Conservation (phyloP, 2,329 filamentous ascomycete species). For the Didymella exigua region DNA sequence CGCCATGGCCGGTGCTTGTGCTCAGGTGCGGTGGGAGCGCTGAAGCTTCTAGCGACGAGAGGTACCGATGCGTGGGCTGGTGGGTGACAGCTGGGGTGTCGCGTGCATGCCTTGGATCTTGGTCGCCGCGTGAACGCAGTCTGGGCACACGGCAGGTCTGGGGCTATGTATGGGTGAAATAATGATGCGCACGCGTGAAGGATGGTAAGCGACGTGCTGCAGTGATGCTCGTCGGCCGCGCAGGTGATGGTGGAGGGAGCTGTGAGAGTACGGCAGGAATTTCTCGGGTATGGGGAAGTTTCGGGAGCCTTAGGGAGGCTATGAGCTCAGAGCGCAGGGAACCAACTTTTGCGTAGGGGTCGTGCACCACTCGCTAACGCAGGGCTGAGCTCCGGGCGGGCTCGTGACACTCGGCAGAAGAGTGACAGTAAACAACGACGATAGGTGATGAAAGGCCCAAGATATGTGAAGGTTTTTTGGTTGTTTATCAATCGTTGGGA, state of each 20-base stretch:
- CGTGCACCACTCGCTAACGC: constrained; percentile 18
- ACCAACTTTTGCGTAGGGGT: constrained; percentile 30
- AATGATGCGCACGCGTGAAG: constrained; percentile 11
- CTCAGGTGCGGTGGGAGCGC: constrained; percentile 18
- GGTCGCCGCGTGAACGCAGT: constrained; percentile 43
- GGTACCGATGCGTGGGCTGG: constrained; percentile 21
- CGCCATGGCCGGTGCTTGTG: constrained; percentile 68
- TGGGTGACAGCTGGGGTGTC: constrained; percentile 38
- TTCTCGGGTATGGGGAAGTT: constrained; percentile 30
- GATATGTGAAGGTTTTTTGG: not conserved
- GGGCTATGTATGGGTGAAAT: constrained; percentile 16
- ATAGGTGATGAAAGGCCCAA: constrained; percentile 4
- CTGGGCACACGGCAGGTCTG: constrained; percentile 18
- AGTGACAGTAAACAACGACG: constrained; percentile 12
- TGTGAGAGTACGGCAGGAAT: constrained; percentile 25
- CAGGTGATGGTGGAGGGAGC: constrained; percentile 34
- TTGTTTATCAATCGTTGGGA: constrained; percentile 1
- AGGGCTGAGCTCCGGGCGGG: constrained; percentile 15
- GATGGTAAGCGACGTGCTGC: constrained; percentile 11
- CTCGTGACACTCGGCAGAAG: constrained; percentile 11
- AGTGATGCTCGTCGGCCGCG: constrained; percentile 10
- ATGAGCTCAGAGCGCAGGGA: constrained; percentile 22
- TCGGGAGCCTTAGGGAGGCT: constrained; percentile 20
- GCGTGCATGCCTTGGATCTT: constrained; percentile 44
- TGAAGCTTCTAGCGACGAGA: constrained; percentile 27